Percentiles rank a stretch among this genome's conserved stretches.
Evolutionary conservation across 257 asterid genomes (phyloP).

Genomic region (Rhazya stricta): DNA sequence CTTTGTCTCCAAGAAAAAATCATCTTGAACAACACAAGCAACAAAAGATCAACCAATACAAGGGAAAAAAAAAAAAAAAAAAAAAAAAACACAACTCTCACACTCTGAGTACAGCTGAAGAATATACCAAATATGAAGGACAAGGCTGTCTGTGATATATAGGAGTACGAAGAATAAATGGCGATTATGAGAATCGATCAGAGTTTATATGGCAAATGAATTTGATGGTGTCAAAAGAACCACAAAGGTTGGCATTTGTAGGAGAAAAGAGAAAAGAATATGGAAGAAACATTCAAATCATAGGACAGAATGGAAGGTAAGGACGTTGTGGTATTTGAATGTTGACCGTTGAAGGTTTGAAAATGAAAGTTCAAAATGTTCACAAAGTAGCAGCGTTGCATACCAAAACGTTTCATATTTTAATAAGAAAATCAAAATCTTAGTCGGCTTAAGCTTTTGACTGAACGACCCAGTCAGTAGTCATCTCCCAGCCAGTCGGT

Average conservation of each 20-base stretch:
- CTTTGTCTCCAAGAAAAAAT: conserved; percentile 19
- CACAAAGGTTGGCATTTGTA: conserved; percentile 9
- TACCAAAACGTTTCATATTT: conserved; percentile 14
- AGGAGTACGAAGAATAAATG: no score
- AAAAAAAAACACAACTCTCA: no score
- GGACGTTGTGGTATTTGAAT: conserved; percentile 19
- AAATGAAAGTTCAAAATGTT: conserved; percentile 18
- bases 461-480: conserved; percentile 18
- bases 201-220: not conserved
- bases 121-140: not conserved
- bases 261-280: not conserved
- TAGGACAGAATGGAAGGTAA: not conserved
- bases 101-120: not conserved
- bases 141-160: not conserved
- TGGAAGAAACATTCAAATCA: conserved; percentile 18
- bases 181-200: not conserved
- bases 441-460: conserved; percentile 25
- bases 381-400: conserved; percentile 14
- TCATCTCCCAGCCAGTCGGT: not conserved
- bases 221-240: not conserved
- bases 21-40: conserved; percentile 4
- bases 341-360: conserved; percentile 36
- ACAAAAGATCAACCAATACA: not conserved
- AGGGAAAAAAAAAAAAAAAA: no score
- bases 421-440: not conserved